These are phyloP conservation scores for Brassica juncea DNA, from an alignment of 345 rosid species.

Conservation along the genomic window DNA sequence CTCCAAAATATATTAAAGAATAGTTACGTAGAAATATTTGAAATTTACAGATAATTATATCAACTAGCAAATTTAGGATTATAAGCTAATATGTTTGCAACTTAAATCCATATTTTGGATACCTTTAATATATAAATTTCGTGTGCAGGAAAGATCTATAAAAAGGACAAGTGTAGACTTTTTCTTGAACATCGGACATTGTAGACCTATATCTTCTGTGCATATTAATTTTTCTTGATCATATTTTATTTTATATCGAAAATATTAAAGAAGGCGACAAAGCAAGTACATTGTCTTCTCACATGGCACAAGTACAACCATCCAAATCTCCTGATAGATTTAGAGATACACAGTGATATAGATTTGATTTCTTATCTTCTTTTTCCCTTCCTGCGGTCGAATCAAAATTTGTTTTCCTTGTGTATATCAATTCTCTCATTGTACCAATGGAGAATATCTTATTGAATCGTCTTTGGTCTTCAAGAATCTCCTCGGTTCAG, in stretches of 20 bases:
- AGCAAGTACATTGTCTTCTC: conserved; percentile 30
- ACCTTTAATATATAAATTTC: neutral
- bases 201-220: neutral
- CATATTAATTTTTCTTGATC: neutral
- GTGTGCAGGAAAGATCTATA: neutral
- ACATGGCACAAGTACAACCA: conserved; percentile 38
- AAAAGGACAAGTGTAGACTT: neutral
- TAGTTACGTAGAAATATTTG: neutral
- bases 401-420: neutral
- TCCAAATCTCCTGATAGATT: conserved; percentile 29
- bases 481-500: neutral
- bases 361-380: neutral
- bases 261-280: conserved; percentile 18
- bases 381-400: neutral
- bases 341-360: conserved; percentile 8
- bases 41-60: neutral
- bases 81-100: neutral
- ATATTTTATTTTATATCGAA: conserved; percentile 18
- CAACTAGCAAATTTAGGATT: neutral
- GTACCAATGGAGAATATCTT: neutral
- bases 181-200: neutral
- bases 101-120: neutral
- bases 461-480: neutral
- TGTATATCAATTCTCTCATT: neutral
- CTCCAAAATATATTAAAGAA: neutral